Conservation (phyloP, 2,329 filamentous ascomycete genomes). For the Clarireedia paspali region DNA sequence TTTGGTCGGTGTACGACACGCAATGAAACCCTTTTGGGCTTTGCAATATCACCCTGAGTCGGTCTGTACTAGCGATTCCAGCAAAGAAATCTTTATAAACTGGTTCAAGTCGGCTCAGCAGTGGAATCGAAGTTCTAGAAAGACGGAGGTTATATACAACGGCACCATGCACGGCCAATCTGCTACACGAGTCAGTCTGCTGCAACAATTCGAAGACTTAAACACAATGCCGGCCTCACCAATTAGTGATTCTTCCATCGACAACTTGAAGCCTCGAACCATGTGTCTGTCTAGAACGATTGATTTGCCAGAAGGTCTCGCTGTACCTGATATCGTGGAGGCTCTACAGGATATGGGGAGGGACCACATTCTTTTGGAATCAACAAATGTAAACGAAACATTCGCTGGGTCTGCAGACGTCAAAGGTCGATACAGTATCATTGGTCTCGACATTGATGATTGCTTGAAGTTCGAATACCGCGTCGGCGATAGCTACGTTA, state of each 20-base stretch:
- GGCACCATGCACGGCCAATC: conserved; percentile 15
- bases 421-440: conserved; percentile 62
- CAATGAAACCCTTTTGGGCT: conserved; percentile 54
- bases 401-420: conserved; percentile 39
- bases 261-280: conserved; percentile 16
- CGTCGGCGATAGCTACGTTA: conserved; percentile 35
- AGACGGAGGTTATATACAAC: conserved; percentile 4
- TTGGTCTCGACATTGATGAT: conserved; percentile 56
- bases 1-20: conserved; percentile 55
- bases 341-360: conserved; percentile 21
- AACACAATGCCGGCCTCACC: conserved; percentile 5
- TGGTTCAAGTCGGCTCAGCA: conserved; percentile 50
- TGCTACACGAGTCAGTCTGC: conserved; percentile 23
- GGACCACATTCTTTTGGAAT: conserved; percentile 52
- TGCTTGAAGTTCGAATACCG: conserved; percentile 51
- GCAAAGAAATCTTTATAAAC: conserved; percentile 45
- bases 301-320: conserved; percentile 37
- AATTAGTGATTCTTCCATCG: neutral
- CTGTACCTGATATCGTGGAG: conserved; percentile 49
- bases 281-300: conserved; percentile 37
- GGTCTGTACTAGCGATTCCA: conserved; percentile 53
- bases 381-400: conserved; percentile 44
- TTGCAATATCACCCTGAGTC: conserved; percentile 69
- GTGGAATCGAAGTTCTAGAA: conserved; percentile 34
- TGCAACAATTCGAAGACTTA: conserved; percentile 15